Evolutionary conservation across 768 basidiomycete species (phyloP), one percentile per base, ranked within the genome.

Genomic region (Tricholoma terreum): DNA sequence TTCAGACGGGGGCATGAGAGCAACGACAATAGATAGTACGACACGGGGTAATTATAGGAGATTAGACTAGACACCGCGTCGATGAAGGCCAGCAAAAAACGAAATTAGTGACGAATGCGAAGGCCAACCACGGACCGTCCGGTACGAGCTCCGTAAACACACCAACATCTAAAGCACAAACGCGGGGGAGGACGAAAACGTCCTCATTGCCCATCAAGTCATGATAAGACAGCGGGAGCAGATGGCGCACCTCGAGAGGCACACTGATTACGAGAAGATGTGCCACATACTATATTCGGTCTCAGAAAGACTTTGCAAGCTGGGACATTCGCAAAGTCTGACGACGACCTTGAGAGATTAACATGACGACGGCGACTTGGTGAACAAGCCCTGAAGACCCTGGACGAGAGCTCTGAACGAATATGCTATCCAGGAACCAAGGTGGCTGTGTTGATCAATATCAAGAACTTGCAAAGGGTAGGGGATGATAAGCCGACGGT

Each of bases 391-490:
- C 46, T 49, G 46, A 42, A 55, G 48, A 62, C 61, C 58, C 58
- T 62, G 58, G 38, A 55, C 48, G 52, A 54, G 17, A 21, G 24
- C 12, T 31, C 21, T 46, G 57, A 56, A 24, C 21, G 36, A 62
- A 54, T 43, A 49, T 58, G 31, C 14, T 27, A 22, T 6, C n/a
- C 35, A 27, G 31, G 38, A 38, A 54, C 50, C 27, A 8, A 40
- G 22, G 62, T 63, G 62, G 62, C 62, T 48, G 62, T 63, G 62
- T 50, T 56, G 62, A 63, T 63, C 62, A 52, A 48, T 53, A 61
- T 61, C 62, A 60, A 52, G 30, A n/a, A n/a, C n/a, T n/a, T n/a
- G n/a, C 51, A 38, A 33, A 24, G 35, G 8, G 7, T 14, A 60
- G 54, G 58, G 58, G 35, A 49, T 30, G 22, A 24, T 30, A 61